These are phyloP conservation scores for Lenwebbia sp. DNA, from an alignment of 345 rosid species.

Conservation along the genomic window DNA sequence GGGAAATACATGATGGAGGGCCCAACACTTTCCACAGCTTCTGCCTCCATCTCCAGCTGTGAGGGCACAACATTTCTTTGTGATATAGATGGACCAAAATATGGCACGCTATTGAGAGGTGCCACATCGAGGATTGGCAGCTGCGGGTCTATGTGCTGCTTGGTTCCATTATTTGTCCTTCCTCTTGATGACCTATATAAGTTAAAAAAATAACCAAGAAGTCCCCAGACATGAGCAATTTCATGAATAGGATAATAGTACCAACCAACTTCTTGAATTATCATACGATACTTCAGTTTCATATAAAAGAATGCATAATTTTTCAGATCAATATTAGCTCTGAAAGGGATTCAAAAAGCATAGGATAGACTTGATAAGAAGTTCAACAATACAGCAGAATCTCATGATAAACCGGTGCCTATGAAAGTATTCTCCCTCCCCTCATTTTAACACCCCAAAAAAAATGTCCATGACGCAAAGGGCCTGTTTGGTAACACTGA, in stretches of 20 bases:
- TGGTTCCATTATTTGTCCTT: conserved; percentile 8
- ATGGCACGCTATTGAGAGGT: conserved; percentile 66
- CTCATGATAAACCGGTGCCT: not conserved
- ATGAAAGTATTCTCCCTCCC: not conserved
- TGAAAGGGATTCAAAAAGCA: not conserved
- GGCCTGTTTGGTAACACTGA: not conserved
- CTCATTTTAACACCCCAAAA: not conserved
- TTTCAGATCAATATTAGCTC: not conserved
- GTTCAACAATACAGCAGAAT: not conserved
- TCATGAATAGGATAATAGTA: not conserved
- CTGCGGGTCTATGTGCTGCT: conserved; percentile 10
- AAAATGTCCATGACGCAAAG: not conserved
- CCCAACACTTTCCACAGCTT: conserved; percentile 16
- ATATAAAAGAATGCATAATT: not conserved
- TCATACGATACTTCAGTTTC: not conserved
- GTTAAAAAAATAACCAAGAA: not conserved
- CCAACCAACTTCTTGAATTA: not conserved
- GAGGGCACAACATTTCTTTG: conserved; percentile 7
- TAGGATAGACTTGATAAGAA: not conserved
- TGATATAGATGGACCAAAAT: conserved; percentile 32
- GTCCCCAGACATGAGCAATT: not conserved
- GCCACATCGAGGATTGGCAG: conserved; percentile 30
- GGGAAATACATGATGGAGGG: conserved; percentile 46
- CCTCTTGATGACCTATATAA: conserved; percentile 11
- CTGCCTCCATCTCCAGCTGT: conserved; percentile 3